Conservation (phyloP, 257 asterid genomes). For the Echium plantagineum region DNA sequence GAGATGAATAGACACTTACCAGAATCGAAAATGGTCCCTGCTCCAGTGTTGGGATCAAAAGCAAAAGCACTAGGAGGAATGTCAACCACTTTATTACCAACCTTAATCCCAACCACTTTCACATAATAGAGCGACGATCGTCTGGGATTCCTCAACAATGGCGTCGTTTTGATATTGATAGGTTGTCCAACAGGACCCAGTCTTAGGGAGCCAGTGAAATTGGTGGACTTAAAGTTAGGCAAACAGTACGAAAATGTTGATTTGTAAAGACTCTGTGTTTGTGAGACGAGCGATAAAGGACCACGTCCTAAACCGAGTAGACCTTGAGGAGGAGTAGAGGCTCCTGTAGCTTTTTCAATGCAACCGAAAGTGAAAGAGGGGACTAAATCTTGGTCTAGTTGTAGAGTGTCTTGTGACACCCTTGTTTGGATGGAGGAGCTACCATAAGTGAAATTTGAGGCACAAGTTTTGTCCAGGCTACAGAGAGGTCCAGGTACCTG, state of each 20-base stretch:
- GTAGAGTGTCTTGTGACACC: conserved; percentile 45
- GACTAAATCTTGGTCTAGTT: conserved; percentile 46
- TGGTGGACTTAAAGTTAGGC: conserved; percentile 48
- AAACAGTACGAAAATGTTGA: conserved; percentile 76
- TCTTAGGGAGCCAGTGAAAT: conserved; percentile 46
- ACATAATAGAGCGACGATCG: conserved; percentile 72
- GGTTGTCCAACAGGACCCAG: conserved; percentile 73
- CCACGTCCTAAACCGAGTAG: conserved; percentile 73
- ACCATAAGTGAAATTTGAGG: conserved; percentile 64
- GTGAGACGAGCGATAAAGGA: conserved; percentile 46
- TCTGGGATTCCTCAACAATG: conserved; percentile 47
- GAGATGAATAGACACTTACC: conserved; percentile 19
- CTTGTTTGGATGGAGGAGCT: conserved; percentile 41
- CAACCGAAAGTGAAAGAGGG: conserved; percentile 51
- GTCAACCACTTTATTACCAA: conserved; percentile 32
- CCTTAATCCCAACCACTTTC: conserved; percentile 45
- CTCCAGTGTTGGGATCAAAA: conserved; percentile 52
- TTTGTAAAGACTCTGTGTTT: conserved; percentile 34
- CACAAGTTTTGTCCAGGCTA: conserved; percentile 15
- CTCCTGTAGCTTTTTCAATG: conserved; percentile 36
- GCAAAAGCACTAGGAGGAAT: conserved; percentile 52
- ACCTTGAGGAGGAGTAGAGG: conserved; percentile 58
- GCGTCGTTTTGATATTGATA: conserved; percentile 43
- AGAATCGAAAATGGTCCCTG: conserved; percentile 70
- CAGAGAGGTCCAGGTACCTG: neutral